Evolutionary conservation across 441 rosid genomes (phyloP), one percentile per base, ranked within the genome.

Genomic region (Jatropha multifida): DNA sequence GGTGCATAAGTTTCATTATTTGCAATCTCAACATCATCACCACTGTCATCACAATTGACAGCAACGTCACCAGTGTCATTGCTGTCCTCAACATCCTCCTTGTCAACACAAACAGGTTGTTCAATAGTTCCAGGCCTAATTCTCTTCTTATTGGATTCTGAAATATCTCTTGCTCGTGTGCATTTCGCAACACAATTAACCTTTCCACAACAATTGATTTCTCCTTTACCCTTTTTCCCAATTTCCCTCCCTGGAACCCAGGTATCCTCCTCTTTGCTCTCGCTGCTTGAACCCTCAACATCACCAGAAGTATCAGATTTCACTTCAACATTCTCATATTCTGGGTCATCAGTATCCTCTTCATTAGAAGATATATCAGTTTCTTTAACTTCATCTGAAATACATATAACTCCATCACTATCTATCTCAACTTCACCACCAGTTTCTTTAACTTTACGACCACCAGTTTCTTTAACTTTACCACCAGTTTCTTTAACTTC

Each of bases 121-220:
- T 72, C 46, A 40, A 32, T 62, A 2, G 74, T 72, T 73, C 77
- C 79, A 55, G 65, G 67, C 55, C 65, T 70, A 61, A 18, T 54
- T 27, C 51, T 73, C 54, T 62, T 69, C 20, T 52, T 27, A 5
- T 26, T 51, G 18, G 46, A 59, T 68, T 73, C 74, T 27, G n/a
- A 44, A 55, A 15, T 59, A 46, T 51, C 17, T 10, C 20, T 78
- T 68, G 84, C 78, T 68, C 79, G 64, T 38, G 76, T 78, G 32
- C 71, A 69, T 66, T 51, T 62, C 4, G 76, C 80, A 75, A 76
- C 80, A 23, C 67, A 72, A 58, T 48, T 58, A 42, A 4, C 14
- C 69, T 40, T 7, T 13, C n/a, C 38, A 23, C 51, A 1, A 3
- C 40, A 51, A 72, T 26, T 17, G 56, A 51, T 48, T 32, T 32